Conservation (phyloP, 148 eudicot genomes). For the Gaultheria prostrata region DNA sequence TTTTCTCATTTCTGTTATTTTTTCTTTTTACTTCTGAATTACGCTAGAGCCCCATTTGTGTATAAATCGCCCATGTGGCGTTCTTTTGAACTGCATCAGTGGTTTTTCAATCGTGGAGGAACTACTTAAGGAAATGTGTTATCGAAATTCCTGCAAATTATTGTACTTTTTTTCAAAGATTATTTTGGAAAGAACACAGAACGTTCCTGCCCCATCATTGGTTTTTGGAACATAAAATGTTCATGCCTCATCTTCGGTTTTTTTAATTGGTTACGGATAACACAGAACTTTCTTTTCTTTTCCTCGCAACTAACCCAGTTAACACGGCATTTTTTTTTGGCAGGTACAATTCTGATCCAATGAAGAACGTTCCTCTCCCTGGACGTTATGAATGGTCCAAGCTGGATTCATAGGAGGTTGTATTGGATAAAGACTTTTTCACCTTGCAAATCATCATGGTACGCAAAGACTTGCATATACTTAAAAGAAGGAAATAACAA, state of each 20-base stretch:
- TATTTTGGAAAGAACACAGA: too few species aligned
- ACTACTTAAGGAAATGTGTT: neutral
- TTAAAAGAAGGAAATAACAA: too few species aligned
- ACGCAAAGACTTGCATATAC: too few species aligned
- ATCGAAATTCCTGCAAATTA: neutral
- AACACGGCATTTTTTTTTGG: neutral
- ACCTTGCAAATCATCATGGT: too few species aligned
- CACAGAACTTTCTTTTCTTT: too few species aligned
- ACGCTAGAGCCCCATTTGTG: neutral
- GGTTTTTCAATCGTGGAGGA: neutral
- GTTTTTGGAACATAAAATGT: too few species aligned
- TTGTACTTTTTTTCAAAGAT: neutral
- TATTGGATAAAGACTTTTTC: neutral
- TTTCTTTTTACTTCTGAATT: neutral
- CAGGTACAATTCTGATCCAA: conserved; percentile 59
- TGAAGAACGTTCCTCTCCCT: conserved; percentile 41
- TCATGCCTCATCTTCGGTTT: too few species aligned
- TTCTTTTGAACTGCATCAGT: neutral
- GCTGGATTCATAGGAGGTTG: conserved; percentile 28
- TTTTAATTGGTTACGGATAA: too few species aligned
- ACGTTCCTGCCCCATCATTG: too few species aligned
- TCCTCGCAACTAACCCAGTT: too few species aligned
- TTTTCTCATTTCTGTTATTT: neutral
- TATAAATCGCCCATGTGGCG: neutral
- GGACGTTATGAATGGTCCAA: conserved; percentile 54